phyloP scores from a whole-genome alignment of 257 asterid genomes.

The Ballota nigra region DNA sequence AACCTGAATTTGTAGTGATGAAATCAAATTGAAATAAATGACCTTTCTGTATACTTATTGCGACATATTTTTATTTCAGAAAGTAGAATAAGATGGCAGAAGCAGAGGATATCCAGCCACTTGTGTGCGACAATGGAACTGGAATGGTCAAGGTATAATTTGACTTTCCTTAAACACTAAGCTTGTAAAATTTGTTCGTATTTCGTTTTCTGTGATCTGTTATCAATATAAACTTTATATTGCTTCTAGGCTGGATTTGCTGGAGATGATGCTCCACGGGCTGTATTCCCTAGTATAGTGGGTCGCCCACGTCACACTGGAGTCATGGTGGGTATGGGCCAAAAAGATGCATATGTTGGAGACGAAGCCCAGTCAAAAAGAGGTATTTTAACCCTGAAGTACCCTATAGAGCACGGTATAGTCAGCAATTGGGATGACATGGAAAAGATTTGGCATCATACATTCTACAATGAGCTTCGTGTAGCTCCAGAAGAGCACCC shows the following conservation, averaged over 20 bases:
- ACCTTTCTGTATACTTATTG: conserved; percentile 6
- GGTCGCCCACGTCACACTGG: conserved; percentile 48
- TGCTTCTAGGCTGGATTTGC: conserved; percentile 46
- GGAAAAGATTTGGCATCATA: conserved; percentile 53
- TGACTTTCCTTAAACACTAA: background rate
- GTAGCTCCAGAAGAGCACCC: conserved; percentile 52
- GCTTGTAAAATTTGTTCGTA: background rate
- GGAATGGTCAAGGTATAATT: conserved; percentile 44
- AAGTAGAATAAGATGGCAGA: conserved; percentile 39
- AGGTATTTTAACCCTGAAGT: conserved; percentile 43
- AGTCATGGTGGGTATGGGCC: conserved; percentile 48
- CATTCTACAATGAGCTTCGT: conserved; percentile 49
- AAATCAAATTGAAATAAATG: background rate
- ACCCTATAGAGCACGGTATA: conserved; percentile 49
- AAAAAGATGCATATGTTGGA: conserved; percentile 43
- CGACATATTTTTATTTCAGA: conserved; percentile 14
- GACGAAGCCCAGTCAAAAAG: conserved; percentile 46
- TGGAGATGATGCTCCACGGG: conserved; percentile 53
- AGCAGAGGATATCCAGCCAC: conserved; percentile 45
- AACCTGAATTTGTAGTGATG: background rate
- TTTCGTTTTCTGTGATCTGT: background rate
- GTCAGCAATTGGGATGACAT: conserved; percentile 48
- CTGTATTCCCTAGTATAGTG: conserved; percentile 46
- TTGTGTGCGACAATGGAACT: conserved; percentile 44
- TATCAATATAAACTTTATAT: background rate